Evolutionary conservation across 257 asterid species (phyloP).

Genomic region (Coffea canephora): DNA sequence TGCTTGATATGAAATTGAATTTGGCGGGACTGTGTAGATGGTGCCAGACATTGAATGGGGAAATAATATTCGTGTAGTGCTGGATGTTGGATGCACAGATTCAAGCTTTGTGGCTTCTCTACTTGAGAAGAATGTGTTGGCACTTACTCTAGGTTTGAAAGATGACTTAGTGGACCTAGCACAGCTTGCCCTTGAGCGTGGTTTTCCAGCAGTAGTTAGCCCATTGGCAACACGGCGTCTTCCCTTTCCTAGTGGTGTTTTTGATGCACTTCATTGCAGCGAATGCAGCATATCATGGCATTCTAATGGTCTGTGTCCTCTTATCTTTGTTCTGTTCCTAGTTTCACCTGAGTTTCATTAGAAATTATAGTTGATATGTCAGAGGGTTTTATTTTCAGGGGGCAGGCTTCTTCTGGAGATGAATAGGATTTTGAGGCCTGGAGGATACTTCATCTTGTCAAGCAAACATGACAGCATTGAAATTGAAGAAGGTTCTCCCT

Average conservation of each 20-base stretch:
- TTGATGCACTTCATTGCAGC: conserved; percentile 82
- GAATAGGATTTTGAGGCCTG: conserved; percentile 92
- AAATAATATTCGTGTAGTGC: conserved; percentile 73
- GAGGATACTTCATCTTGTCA: conserved; percentile 87
- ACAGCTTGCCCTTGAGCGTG: conserved; percentile 91
- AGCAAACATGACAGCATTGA: conserved; percentile 69
- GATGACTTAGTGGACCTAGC: conserved; percentile 82
- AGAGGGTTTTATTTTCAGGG: conserved; percentile 47
- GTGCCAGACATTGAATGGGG: conserved; percentile 99
- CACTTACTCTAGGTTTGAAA: conserved; percentile 83
- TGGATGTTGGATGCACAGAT: conserved; percentile 86
- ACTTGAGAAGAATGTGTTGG: conserved; percentile 66
- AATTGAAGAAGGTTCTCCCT: conserved; percentile 80
- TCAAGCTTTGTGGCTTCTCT: conserved; percentile 78
- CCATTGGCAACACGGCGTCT: conserved; percentile 71
- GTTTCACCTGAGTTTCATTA: conserved; percentile 10
- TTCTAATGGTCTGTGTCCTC: conserved; percentile 56
- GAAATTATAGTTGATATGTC: background rate
- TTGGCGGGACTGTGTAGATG: conserved; percentile 55
- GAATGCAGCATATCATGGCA: conserved; percentile 85
- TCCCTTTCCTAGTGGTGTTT: conserved; percentile 93
- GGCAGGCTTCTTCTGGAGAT: conserved; percentile 86
- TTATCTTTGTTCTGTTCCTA: conserved; percentile 21
- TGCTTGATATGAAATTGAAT: conserved; percentile 23
- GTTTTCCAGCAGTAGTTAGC: conserved; percentile 80